Evolutionary conservation across 116 monocot genomes (phyloP), one percentile per base, ranked within the genome.

Genomic region (Posidonia oceanica): DNA sequence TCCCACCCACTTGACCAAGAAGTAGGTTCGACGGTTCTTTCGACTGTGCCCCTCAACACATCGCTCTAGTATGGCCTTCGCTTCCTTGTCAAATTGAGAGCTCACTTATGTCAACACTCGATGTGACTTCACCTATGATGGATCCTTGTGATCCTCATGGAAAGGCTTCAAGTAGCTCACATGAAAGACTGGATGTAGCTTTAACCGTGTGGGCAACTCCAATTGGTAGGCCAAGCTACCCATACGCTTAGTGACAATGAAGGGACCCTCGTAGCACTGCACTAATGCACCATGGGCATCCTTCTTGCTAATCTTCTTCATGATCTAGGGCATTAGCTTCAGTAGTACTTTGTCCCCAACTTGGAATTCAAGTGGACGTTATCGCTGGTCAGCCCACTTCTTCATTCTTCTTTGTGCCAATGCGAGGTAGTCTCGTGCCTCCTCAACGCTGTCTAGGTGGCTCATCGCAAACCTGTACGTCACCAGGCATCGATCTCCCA

Each of bases 21-120:
- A 61, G 0, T 61, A 7, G 16, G 8, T 23, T 61, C 6, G 0
- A 8, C n/a, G 61, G 18, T 29, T 29, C 29, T 29, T 29, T 29
- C 29, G 29, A 29, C 29, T 29, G 29, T 29, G 29, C 1, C 29
- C 29, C 29, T 29, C 1, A 1, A 29, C 29, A 29, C 1, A 1
- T 29, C 29, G 1, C 29, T 29, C 29, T 29, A 29, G 29, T 29
- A 29, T 29, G 29, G 29, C 29, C 29, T 29, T 29, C 29, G 29
- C 29, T 29, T 29, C 29, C 29, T 29, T 29, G 29, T 29, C 29
- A 29, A 29, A 29, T 29, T 29, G 29, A 0, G 61, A 10, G 2
- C 2, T 0, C 22, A 23, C 61, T 0, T 12, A 7, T 0, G 61
- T 6, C 2, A 12, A 20, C 0, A 20, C 36, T 3, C 61, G 7